These are phyloP conservation scores for Colletotrichum spaethianum DNA, from an alignment of 2,329 filamentous ascomycete genomes.

Conservation along the genomic window DNA sequence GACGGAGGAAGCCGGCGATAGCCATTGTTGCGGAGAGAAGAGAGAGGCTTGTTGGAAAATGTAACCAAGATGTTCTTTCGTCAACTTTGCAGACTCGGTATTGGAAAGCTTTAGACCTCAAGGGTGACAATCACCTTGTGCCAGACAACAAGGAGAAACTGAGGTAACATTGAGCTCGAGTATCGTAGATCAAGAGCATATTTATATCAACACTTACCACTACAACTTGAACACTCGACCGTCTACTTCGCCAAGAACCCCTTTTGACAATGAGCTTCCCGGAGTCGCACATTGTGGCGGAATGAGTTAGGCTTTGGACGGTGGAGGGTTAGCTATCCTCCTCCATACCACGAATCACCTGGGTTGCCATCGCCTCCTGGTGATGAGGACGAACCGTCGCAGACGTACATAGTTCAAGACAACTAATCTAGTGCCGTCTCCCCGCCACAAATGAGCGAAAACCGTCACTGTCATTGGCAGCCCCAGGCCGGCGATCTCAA, in stretches of 20 bases:
- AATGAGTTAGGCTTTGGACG: background rate
- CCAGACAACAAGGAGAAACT: background rate
- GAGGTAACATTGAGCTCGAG: background rate
- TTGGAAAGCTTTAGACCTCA: no score
- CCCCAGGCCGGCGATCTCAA: background rate
- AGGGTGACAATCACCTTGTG: background rate
- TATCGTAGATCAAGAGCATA: background rate
- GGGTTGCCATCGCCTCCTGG: background rate
- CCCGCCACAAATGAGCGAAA: background rate
- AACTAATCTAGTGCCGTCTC: background rate
- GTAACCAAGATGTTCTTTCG: background rate
- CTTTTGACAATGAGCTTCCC: background rate
- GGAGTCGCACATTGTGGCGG: conserved; percentile 1
- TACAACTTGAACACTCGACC: background rate
- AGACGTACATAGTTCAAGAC: background rate
- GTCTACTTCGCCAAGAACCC: background rate
- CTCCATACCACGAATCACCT: background rate
- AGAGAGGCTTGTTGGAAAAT: background rate
- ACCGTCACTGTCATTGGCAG: background rate
- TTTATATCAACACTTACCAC: conserved; percentile 5
- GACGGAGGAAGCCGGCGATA: conserved; percentile 63
- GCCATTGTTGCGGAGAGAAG: conserved; percentile 53
- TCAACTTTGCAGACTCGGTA: background rate
- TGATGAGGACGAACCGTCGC: conserved; percentile 5
- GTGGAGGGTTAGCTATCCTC: background rate